These are phyloP conservation scores for Psilocybe azurescens DNA, from an alignment of 768 basidiomycete species.

Conservation along the genomic window DNA sequence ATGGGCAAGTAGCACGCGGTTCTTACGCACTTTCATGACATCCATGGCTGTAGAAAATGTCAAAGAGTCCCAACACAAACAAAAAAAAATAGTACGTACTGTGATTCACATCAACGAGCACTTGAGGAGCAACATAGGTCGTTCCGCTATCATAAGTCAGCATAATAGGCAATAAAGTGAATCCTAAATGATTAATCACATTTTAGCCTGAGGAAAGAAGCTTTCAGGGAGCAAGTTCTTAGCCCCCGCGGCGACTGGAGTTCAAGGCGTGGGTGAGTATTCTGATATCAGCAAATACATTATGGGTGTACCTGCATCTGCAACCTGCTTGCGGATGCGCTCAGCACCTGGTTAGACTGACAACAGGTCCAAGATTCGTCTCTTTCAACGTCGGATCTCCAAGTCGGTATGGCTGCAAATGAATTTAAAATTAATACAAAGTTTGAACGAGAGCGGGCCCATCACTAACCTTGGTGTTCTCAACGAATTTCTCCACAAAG, in stretches of 20 bases:
- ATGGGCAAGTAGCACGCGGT: not conserved
- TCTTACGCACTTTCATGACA: constrained; percentile 77
- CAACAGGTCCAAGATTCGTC: constrained; percentile 91
- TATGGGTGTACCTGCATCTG: constrained; percentile 70
- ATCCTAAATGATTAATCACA: constrained; percentile 40
- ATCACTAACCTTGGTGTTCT: constrained; percentile 66
- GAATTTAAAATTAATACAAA: not conserved
- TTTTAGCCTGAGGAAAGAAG: constrained; percentile 68
- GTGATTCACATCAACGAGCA: constrained; percentile 89
- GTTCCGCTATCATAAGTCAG: constrained; percentile 57
- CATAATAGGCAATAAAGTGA: not conserved
- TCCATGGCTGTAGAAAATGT: constrained; percentile 70
- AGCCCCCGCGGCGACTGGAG: constrained; percentile 77
- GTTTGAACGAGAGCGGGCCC: not conserved
- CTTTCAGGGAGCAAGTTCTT: constrained; percentile 73
- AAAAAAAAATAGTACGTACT: constrained; percentile 50
- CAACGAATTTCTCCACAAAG: constrained; percentile 78
- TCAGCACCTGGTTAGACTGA: constrained; percentile 88
- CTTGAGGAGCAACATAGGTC: constrained; percentile 90
- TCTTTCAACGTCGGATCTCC: constrained; percentile 81
- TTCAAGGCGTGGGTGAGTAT: not conserved
- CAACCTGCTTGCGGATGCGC: constrained; percentile 84
- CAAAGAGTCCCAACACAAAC: not conserved
- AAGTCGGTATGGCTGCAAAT: constrained; percentile 72
- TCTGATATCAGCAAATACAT: not conserved